These are phyloP conservation scores for Barnettozyma populi DNA, from an alignment of 805 yeast species.

Conservation along the genomic window DNA sequence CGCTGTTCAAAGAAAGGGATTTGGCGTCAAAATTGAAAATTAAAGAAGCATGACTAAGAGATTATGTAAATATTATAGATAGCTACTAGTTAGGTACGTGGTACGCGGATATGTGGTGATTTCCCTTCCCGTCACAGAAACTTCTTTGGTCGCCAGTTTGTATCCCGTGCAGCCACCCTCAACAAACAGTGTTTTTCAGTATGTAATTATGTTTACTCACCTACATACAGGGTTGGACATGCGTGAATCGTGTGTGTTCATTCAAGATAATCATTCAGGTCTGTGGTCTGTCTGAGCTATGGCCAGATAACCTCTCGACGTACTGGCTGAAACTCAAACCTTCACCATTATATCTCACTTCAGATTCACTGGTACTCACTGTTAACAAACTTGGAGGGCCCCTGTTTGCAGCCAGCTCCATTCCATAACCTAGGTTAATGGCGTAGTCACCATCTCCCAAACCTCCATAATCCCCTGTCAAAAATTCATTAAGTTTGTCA, in stretches of 20 bases:
- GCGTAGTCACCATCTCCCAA: constrained; percentile 15
- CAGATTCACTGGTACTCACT: constrained; percentile 16
- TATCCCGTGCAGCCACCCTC: too few species aligned
- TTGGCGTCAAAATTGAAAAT: neutral
- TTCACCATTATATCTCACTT: neutral
- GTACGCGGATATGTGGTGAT: too few species aligned
- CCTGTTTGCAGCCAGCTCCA: constrained; percentile 17
- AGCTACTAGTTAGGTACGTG: too few species aligned
- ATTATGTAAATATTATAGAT: neutral
- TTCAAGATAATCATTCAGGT: neutral
- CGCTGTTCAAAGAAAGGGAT: neutral
- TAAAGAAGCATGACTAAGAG: neutral
- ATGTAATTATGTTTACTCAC: neutral
- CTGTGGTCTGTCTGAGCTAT: constrained; percentile 1
- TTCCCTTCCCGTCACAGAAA: too few species aligned
- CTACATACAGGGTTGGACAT: neutral
- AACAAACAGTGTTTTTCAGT: too few species aligned
- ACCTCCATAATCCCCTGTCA: constrained; percentile 5
- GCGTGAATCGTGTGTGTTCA: neutral
- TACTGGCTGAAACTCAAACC: constrained; percentile 15
- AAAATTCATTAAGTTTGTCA: neutral
- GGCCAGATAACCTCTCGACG: constrained; percentile 15
- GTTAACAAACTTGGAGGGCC: constrained; percentile 25
- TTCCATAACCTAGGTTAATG: constrained; percentile 23
- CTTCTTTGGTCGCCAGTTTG: too few species aligned